These are phyloP conservation scores for Clonostachys byssicola DNA, from an alignment of 2,329 filamentous ascomycete species.

Conservation along the genomic window DNA sequence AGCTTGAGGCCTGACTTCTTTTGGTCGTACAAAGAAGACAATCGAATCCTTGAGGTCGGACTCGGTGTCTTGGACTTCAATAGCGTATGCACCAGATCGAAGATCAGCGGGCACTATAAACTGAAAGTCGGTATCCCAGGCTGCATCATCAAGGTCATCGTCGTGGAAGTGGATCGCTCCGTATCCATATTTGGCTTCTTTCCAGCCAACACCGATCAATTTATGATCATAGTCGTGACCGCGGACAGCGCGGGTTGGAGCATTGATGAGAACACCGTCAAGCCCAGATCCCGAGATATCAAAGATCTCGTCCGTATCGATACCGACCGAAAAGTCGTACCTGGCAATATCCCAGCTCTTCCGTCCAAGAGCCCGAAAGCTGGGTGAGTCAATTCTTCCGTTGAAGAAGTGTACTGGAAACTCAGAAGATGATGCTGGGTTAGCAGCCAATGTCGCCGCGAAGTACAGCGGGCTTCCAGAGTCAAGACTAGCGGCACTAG, in stretches of 20 bases:
- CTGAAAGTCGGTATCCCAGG: constrained; percentile 22
- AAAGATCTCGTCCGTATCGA: constrained; percentile 12
- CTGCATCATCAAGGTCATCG: constrained; percentile 28
- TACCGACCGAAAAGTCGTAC: constrained; percentile 14
- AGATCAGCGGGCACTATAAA: constrained; percentile 12
- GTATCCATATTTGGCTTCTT: constrained; percentile 21
- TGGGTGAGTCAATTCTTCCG: constrained; percentile 10
- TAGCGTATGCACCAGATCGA: constrained; percentile 18
- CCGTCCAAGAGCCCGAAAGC: constrained; percentile 4
- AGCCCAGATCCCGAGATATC: constrained; percentile 15
- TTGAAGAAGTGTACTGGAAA: constrained; percentile 7
- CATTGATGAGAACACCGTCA: constrained; percentile 21
- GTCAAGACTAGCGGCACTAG: not conserved
- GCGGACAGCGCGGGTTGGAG: constrained; percentile 22
- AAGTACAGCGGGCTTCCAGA: constrained; percentile 1
- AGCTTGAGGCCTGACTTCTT: constrained; percentile 3
- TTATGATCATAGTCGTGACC: constrained; percentile 23
- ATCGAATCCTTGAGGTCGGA: constrained; percentile 14
- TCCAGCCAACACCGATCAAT: constrained; percentile 19
- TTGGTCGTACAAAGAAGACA: constrained; percentile 24
- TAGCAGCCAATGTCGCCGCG: constrained; percentile 1
- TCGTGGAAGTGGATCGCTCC: constrained; percentile 32
- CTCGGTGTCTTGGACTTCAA: constrained; percentile 13
- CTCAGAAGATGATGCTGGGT: not conserved
- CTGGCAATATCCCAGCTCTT: constrained; percentile 3